Base-by-base conservation (phyloP, 306 rosid species). In the Vachellia collinsii region DNA sequence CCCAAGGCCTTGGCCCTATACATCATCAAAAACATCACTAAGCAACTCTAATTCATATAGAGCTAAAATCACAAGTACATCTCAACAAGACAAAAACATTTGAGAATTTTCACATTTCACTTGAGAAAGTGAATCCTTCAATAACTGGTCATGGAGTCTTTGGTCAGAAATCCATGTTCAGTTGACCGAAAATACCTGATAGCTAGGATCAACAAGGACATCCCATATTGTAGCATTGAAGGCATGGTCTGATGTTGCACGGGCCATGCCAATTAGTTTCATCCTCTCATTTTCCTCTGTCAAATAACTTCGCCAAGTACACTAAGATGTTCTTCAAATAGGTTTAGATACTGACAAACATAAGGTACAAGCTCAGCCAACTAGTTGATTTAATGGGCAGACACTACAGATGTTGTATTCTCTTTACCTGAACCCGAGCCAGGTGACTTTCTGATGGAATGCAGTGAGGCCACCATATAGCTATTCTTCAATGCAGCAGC, bases 181-280 rank as follows among this genome's bases (percentile, higher is more conserved):
- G 64, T 74, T 65, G 53, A 65, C 68, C 51, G 51, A 79, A 83
- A 64, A 23, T 88, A 92, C 97, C 96, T 93, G 98, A 86, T 95
- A 95, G 72, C 85, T 74, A 73, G 99, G 98, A 85, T 95, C 99
- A 82, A 95, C 93, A 11, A 95, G 91, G 78, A 95, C 99, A 84
- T 95, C 99, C 99, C 99, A 93, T 71, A 95, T 95, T 72, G 99
- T 95, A 65, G 99, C 99, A 79, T 95, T 93, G 89, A 95, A 95
- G 51, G 98, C 99, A 82, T 95, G 98, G 85, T 95, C 99, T 46
- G 99, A 95, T 11, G 97, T 95, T 50, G 98, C 99, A 81, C 97
- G 99, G 23, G 99, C 98, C 97, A 95, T 88, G 83, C 99, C 99
- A 80, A 95, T 93, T 72, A 95, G 85, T 89, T 72, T 89, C 91